Conservation (phyloP, 2,329 filamentous ascomycete species). For the Penicillium capsulatum region DNA sequence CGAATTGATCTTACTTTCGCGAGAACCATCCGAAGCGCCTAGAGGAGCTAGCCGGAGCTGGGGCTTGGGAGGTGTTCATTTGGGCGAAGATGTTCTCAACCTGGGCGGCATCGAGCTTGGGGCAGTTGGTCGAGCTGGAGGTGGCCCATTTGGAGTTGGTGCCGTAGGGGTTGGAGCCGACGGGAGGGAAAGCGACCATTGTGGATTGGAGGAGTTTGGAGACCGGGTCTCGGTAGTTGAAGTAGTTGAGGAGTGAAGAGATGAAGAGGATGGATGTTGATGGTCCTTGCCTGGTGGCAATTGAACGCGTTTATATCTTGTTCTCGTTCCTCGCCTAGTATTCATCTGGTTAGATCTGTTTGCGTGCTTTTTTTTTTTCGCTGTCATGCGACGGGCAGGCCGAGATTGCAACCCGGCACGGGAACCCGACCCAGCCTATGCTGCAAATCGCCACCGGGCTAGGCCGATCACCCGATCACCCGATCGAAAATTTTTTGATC, state of each 20-base stretch:
- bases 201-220: conserved; percentile 2
- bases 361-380: conserved; percentile 3
- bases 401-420: conserved; percentile 4
- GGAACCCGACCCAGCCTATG: conserved; percentile 2
- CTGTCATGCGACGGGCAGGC: conserved; percentile 2
- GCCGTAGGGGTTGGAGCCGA: conserved; percentile 6
- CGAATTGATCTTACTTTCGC: conserved; percentile 4
- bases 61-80: background rate
- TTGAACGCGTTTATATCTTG: conserved; percentile 3
- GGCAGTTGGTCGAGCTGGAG: conserved; percentile 1
- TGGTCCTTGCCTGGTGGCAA: conserved; percentile 2
- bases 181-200: conserved; percentile 5
- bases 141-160: conserved; percentile 1
- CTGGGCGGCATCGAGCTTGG: conserved; percentile 5
- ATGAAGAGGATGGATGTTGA: conserved; percentile 6
- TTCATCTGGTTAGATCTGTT: conserved; percentile 4
- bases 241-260: conserved; percentile 1
- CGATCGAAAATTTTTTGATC: conserved; percentile 1
- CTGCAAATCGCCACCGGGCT: conserved; percentile 1
- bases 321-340: conserved; percentile 4
- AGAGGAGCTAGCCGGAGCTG: background rate
- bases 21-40: conserved; percentile 4
- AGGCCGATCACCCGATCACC: conserved; percentile 6
- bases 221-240: background rate
- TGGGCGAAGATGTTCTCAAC: conserved; percentile 5